Base-by-base conservation (phyloP, 352 stramenopile genomes). In the Phytophthora pistaciae region DNA sequence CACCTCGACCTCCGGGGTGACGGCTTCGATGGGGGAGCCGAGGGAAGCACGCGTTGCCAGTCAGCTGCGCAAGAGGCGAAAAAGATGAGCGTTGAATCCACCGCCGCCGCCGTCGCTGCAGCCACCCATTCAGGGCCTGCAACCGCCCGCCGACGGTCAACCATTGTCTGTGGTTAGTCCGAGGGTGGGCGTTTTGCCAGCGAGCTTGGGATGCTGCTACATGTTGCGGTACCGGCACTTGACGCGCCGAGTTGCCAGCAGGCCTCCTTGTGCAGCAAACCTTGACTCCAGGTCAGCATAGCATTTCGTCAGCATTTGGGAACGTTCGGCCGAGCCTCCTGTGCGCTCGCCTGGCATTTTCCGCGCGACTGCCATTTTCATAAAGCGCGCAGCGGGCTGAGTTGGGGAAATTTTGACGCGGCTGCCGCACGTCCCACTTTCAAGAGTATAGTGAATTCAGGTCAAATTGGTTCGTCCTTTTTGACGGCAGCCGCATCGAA, bases 21-120 rank as follows among this genome's bases (percentile, higher is more conserved):
- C 38, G 38, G 38, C 10, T 50, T 21, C 20, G 50, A 67, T 66
- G 23, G 33, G 29, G 60, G 46, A 42, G 9, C 23, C n/a, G 55
- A 65, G 58, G 57, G 69, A 76, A 68, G 64, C 40, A 65, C 63
- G 23, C 38, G 49, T 53, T 55, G 36, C 11, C 31, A 13, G 42
- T 69, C 69, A 76, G 69, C 64, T 76, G 69, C 68, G 62, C 27
- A 42, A 13, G 46, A 52, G 44, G 38, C 46, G 60, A 58, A 25
- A 70, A 66, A 74, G 61, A 74, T 74, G 67, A 70, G 61, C 66
- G 49, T 59, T 57, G 58, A 68, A 57, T 72, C 58, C 38, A 66
- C 57, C 10, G 36, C 16, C 13, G 48, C 42, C 42, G n/a, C 42
- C 42, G 42, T n/a, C 57, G 60, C 21, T 23, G 33, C 33, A 59